Evolutionary conservation across 192 early-diverging fungal species (phyloP), one percentile per base, ranked within the genome.

Genomic region (Mortierella claussenii): DNA sequence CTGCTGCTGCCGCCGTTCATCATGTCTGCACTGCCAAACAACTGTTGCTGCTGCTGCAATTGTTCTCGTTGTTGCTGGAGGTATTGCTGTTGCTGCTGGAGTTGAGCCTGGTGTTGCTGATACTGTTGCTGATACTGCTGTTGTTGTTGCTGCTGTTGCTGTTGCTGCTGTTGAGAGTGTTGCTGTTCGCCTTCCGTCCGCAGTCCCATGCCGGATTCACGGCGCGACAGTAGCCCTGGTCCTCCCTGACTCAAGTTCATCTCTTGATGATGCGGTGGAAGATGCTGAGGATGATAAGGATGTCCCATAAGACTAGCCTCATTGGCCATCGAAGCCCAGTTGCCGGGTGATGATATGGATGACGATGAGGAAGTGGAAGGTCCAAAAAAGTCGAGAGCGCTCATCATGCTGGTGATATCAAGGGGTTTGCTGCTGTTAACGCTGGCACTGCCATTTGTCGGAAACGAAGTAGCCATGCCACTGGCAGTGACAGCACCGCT

Each of bases 381-480:
- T 10, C 69, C 62, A 36, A 65, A 74, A 59, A 74, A 65, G 42
- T 74, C 69, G 10, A 74, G 62, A 1, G 62, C 69, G 24, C 49
- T 74, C 69, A 74, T 74, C 69, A 74, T 74, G n/a, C 54, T 64
- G 2, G 61, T 47, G 2, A 74, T 57, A 45, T 74, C 69, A 52
- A 74, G 17, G 13, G 69, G 69, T 33, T 74, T 65, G 37, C 31
- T 68, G 17, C 31, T 56, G 24, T 43, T 56, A 24, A 47, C 10
- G 44, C 15, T 33, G 31, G 44, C 1, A 21, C 15, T 60, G 31
- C 33, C 31, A 15, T 28, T 61, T 40, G 37, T 40, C 37, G 13
- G 7, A 40, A 10, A 40, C 13, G 37, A 40, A 10, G 37, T 40
- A 40, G 37, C 37, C 37, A 40, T 40, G 37, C 13, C 37, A 40